Conservation (phyloP, 257 asterid species). For the Lavandula angustifolia region DNA sequence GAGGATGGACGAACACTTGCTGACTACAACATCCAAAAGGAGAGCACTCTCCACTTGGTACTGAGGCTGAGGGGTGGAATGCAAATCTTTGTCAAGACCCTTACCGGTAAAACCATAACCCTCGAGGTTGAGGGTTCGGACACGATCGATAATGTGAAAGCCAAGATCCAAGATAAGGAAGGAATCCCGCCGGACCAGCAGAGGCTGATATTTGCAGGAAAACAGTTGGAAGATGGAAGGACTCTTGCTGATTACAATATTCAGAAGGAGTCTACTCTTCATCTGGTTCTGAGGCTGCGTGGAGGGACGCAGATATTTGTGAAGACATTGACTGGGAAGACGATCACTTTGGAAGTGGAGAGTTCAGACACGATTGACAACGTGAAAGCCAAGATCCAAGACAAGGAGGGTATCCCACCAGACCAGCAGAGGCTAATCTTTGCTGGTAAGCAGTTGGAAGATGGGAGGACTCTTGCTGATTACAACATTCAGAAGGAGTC, state of each 20-base stretch:
- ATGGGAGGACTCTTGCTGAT: no score
- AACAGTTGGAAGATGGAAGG: slow-evolving; percentile 59
- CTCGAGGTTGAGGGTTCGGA: slow-evolving; percentile 56
- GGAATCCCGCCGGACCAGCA: slow-evolving; percentile 67
- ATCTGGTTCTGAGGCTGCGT: slow-evolving; percentile 53
- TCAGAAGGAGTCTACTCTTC: slow-evolving; percentile 61
- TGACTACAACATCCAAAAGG: slow-evolving; percentile 42
- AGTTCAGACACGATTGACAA: slow-evolving; percentile 54
- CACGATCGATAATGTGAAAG: slow-evolving; percentile 57
- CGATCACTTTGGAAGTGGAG: slow-evolving; percentile 61
- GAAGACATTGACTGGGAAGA: slow-evolving; percentile 51
- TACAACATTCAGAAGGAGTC: slow-evolving; percentile 49
- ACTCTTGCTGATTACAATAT: slow-evolving; percentile 60
- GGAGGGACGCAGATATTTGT: slow-evolving; percentile 67
- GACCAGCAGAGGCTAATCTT: slow-evolving; percentile 62
- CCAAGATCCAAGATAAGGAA: slow-evolving; percentile 60
- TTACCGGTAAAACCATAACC: slow-evolving; percentile 55
- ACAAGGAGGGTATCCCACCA: slow-evolving; percentile 62
- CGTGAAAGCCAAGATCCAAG: slow-evolving; percentile 59
- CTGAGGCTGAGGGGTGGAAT: slow-evolving; percentile 35
- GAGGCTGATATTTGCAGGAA: slow-evolving; percentile 58
- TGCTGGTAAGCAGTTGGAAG: slow-evolving; percentile 54
- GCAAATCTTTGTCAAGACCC: slow-evolving; percentile 50
- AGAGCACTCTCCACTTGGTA: slow-evolving; percentile 35
- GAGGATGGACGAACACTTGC: slow-evolving; percentile 38